These are phyloP conservation scores for Blumeria graminis DNA, from an alignment of 2,329 filamentous ascomycete species.

Conservation along the genomic window DNA sequence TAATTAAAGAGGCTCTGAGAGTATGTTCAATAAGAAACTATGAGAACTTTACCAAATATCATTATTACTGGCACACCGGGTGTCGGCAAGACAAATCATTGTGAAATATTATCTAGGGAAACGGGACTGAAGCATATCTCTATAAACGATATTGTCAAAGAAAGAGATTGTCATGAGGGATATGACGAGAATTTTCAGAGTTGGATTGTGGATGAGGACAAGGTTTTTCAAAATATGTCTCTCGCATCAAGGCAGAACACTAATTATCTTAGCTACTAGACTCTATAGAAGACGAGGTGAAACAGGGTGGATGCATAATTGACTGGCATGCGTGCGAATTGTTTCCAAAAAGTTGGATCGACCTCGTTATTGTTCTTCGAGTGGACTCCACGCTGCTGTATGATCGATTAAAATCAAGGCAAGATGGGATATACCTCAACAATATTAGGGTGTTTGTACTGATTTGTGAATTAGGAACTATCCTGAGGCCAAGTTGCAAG, in stretches of 20 bases:
- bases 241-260: not conserved
- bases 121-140: conserved; percentile 62
- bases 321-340: conserved; percentile 98
- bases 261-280: conserved; percentile 43
- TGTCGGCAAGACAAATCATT: conserved; percentile 86
- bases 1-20: not conserved
- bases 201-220: conserved; percentile 92
- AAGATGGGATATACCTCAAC: conserved; percentile 3
- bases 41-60: conserved; percentile 50
- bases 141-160: conserved; percentile 81
- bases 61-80: conserved; percentile 90
- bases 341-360: conserved; percentile 82
- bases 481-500: conserved; percentile 66
- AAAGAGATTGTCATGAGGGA: conserved; percentile 64
- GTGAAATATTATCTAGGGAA: conserved; percentile 52
- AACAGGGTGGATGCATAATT: conserved; percentile 62
- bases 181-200: conserved; percentile 68
- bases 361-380: conserved; percentile 77
- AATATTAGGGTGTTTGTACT: not conserved
- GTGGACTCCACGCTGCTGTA: conserved; percentile 62
- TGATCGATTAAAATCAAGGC: conserved; percentile 58
- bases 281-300: conserved; percentile 59
- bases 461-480: conserved; percentile 35
- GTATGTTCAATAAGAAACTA: not conserved
- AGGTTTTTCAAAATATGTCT: conserved; percentile 26